Evolutionary conservation across 2,329 filamentous ascomycete genomes (phyloP).

Genomic region (Mycosphaerella arachidis): DNA sequence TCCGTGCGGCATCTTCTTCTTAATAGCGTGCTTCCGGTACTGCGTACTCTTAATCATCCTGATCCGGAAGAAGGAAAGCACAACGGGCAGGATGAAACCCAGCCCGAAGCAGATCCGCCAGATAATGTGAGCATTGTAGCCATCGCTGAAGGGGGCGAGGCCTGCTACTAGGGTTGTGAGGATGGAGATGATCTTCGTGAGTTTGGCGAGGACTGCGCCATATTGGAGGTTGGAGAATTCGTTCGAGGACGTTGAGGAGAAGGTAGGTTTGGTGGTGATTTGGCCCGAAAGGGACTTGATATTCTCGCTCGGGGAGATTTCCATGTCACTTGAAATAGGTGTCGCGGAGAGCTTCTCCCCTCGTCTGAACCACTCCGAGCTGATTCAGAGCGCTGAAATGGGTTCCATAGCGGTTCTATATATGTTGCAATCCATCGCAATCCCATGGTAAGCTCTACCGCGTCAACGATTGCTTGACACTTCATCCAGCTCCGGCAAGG

Average conservation of each 20-base stretch:
- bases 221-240: no score
- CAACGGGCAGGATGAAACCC: constrained; percentile 67
- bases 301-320: not conserved
- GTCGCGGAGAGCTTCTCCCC: no score
- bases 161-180: constrained; percentile 45
- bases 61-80: constrained; percentile 62
- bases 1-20: constrained; percentile 44
- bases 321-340: not conserved
- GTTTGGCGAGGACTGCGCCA: not conserved
- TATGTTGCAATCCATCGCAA: no score
- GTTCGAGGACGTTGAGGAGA: no score
- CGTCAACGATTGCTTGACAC: no score
- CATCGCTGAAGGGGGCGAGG: constrained; percentile 36
- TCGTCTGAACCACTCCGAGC: no score
- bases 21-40: constrained; percentile 67
- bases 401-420: no score
- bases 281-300: not conserved
- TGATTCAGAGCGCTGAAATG: no score
- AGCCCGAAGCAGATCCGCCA: constrained; percentile 79
- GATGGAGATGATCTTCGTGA: constrained; percentile 32
- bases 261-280: no score
- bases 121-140: constrained; percentile 41
- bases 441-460: no score
- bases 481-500: no score
- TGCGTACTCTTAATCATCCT: constrained; percentile 70